phyloP scores from a whole-genome alignment of 2,329 filamentous ascomycete genomes.

The Talaromyces sp. region DNA sequence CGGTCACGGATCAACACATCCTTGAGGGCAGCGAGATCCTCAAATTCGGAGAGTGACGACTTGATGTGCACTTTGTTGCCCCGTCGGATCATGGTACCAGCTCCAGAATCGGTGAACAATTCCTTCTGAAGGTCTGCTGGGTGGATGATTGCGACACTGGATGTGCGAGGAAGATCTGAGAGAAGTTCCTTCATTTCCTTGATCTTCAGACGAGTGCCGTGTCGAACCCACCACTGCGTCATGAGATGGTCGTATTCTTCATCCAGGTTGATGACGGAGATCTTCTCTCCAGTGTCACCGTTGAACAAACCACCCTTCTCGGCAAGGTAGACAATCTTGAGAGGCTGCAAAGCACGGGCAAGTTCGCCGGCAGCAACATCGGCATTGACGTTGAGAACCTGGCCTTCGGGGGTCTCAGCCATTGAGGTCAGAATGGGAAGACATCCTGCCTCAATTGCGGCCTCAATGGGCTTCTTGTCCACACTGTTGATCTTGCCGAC shows the following conservation, averaged over 20 bases:
- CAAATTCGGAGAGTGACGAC: constrained; percentile 66
- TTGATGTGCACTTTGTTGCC: constrained; percentile 83
- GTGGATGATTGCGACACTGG: constrained; percentile 95
- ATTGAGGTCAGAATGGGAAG: constrained; percentile 93
- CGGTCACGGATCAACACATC: constrained; percentile 75
- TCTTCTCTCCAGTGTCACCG: constrained; percentile 88
- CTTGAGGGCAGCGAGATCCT: constrained; percentile 72
- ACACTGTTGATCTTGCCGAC: constrained; percentile 94
- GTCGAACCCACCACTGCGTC: constrained; percentile 90
- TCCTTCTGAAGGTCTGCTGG: constrained; percentile 94
- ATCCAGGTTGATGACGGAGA: constrained; percentile 94
- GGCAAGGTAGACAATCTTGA: constrained; percentile 98
- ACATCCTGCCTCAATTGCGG: constrained; percentile 83
- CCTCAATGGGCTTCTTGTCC: constrained; percentile 84
- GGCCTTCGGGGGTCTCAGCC: constrained; percentile 86
- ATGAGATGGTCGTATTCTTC: constrained; percentile 93
- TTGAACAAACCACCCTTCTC: constrained; percentile 97
- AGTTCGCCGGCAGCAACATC: constrained; percentile 94
- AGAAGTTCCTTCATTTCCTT: constrained; percentile 94
- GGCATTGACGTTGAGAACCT: constrained; percentile 94
- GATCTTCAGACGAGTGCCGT: constrained; percentile 94
- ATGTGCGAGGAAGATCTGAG: constrained; percentile 80
- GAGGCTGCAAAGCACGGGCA: constrained; percentile 77
- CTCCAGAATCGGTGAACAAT: constrained; percentile 91
- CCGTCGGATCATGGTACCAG: constrained; percentile 84